phyloP scores from a whole-genome alignment of 106 monocot genomes.

The Triglochin maritima region DNA sequence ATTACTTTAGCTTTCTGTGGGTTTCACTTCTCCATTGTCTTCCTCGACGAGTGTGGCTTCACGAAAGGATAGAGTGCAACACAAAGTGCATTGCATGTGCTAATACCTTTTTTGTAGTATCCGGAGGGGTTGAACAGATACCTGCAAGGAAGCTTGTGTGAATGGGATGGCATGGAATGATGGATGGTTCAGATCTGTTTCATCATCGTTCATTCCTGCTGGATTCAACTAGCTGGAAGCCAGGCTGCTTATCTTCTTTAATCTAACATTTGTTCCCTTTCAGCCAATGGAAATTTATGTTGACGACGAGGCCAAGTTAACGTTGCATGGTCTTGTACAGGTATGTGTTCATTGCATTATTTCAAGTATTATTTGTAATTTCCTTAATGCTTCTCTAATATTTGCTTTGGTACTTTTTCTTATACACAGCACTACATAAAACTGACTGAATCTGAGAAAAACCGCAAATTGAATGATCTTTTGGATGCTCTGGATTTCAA shows the following conservation, averaged over 20 bases:
- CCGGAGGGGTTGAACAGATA: slow-evolving; percentile 5
- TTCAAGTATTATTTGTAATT: background rate
- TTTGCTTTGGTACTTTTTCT: background rate
- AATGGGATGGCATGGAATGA: slow-evolving; percentile 11
- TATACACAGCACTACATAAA: slow-evolving; percentile 89
- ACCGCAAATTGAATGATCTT: slow-evolving; percentile 96
- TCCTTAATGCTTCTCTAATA: background rate
- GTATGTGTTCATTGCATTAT: slow-evolving; percentile 15
- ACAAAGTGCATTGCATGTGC: background rate
- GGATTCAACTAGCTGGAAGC: slow-evolving; percentile 42
- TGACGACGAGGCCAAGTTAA: slow-evolving; percentile 95
- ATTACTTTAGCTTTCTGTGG: background rate
- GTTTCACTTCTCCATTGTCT: background rate
- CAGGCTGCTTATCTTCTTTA: slow-evolving; percentile 38
- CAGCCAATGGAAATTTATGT: slow-evolving; percentile 99
- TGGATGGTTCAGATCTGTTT: slow-evolving; percentile 6
- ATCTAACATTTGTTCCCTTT: slow-evolving; percentile 57
- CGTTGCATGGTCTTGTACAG: slow-evolving; percentile 96
- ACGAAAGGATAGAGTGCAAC: background rate
- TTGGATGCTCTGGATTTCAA: slow-evolving; percentile 98
- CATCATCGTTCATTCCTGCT: slow-evolving; percentile 33
- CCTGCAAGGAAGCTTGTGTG: slow-evolving; percentile 2
- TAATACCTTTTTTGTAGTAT: slow-evolving; percentile 1
- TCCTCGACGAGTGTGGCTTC: background rate
- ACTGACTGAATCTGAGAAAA: slow-evolving; percentile 86